A percentile compares a stretch with the other conserved stretches of the same genome.
Evolutionary conservation across 805 yeast genomes (phyloP).

Genomic region (baker's yeast (Saccharomyces cerevisiae)): DNA sequence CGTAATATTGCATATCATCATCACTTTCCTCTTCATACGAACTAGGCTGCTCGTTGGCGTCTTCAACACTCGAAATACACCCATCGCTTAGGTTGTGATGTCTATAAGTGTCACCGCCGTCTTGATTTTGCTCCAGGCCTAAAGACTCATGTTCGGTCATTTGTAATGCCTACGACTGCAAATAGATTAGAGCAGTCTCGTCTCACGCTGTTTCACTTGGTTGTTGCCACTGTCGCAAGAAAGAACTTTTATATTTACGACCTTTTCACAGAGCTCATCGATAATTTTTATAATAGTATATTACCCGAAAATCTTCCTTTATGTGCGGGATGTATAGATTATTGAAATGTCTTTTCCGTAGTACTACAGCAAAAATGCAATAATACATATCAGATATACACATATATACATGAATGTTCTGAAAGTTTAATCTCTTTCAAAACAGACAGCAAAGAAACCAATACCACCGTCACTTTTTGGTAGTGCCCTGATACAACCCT

Average conservation of each 20-base stretch:
- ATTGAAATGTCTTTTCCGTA: background rate
- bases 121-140: background rate
- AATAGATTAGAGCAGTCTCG: background rate
- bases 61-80: background rate
- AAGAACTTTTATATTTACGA: background rate
- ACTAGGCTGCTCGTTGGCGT: background rate
- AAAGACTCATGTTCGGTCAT: background rate
- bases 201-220: background rate
- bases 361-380: background rate
- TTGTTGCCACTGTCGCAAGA: background rate
- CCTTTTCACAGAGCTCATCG: background rate
- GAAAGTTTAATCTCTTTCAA: constrained; percentile 40
- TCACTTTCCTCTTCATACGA: constrained; percentile 7
- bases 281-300: background rate
- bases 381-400: background rate
- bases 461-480: constrained; percentile 96
- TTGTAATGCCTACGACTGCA: background rate
- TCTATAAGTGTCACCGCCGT: background rate
- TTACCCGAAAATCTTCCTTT: background rate
- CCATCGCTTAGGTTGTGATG: background rate
- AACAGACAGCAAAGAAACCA: constrained; percentile 94
- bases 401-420: background rate
- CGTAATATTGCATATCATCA: constrained; percentile 25
- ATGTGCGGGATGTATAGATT: background rate
- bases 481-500: constrained; percentile 76